Percentiles rank a stretch among this genome's conserved stretches.
Evolutionary conservation across 2,329 filamentous ascomycete species (phyloP).

Genomic region (Aspergillus alliaceus): DNA sequence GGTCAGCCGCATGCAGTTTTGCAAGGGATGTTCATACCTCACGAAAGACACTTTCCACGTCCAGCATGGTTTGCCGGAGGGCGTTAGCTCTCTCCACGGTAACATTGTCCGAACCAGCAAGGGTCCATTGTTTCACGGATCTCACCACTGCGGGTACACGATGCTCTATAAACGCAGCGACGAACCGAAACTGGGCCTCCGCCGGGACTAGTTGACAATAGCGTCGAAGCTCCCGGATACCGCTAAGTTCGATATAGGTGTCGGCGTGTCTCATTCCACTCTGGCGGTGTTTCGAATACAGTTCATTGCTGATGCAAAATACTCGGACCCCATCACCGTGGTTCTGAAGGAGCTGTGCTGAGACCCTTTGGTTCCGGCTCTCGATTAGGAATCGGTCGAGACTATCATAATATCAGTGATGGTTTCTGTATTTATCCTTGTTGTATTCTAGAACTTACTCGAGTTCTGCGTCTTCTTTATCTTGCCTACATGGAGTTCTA

Average conservation of each 20-base stretch:
- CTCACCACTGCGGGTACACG: conserved; percentile 15
- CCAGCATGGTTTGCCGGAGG: conserved; percentile 10
- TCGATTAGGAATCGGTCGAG: conserved; percentile 2
- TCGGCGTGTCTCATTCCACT: not conserved
- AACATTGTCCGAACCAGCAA: conserved; percentile 12
- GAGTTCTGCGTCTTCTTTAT: not conserved
- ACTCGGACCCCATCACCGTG: conserved; percentile 4
- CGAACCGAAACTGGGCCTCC: conserved; percentile 14
- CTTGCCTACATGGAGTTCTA: not conserved
- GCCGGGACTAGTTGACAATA: conserved; percentile 23
- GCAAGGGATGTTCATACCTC: conserved; percentile 5
- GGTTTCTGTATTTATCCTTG: not conserved
- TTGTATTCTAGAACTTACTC: not conserved
- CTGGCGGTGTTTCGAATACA: conserved; percentile 13
- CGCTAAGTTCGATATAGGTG: conserved; percentile 19
- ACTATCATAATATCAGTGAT: not conserved
- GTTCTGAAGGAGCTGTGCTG: not conserved
- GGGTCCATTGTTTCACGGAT: conserved; percentile 18
- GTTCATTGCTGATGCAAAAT: conserved; percentile 23
- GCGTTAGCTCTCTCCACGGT: conserved; percentile 12
- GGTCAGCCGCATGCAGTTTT: not conserved
- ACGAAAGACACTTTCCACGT: conserved; percentile 7
- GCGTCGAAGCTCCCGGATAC: conserved; percentile 18
- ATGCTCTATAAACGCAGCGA: conserved; percentile 11
- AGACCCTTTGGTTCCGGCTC: conserved; percentile 5